Conservation (phyloP, 2,329 filamentous ascomycete species). For the Alternaria infectoria region DNA sequence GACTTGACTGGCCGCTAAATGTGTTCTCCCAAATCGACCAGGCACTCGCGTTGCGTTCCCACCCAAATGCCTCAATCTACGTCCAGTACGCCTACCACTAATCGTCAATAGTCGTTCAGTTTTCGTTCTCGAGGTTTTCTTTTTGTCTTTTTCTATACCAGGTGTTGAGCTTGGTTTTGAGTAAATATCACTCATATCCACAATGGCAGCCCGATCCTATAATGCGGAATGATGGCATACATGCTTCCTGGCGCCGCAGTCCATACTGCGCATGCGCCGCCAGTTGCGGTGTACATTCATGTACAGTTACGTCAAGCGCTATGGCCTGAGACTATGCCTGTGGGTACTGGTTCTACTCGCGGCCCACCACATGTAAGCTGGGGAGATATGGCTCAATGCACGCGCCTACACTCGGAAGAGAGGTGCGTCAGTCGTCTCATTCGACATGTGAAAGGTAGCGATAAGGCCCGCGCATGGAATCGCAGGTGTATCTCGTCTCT, state of each 20-base stretch:
- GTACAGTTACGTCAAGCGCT: conserved; percentile 41
- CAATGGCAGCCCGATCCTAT: background rate
- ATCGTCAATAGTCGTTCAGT: background rate
- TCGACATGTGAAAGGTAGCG: background rate
- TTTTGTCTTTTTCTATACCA: background rate
- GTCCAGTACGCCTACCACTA: background rate
- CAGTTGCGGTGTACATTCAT: conserved; percentile 13
- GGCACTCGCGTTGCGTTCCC: background rate
- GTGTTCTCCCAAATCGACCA: background rate
- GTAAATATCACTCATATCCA: background rate
- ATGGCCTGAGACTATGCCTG: conserved; percentile 18
- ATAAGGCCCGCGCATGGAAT: background rate
- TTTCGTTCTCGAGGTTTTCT: background rate
- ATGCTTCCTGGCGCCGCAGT: background rate
- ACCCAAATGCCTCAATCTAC: background rate
- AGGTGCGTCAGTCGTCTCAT: background rate
- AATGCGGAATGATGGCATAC: background rate
- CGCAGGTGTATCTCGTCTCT: background rate
- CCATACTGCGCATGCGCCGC: background rate
- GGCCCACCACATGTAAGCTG: conserved; percentile 26
- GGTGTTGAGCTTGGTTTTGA: background rate
- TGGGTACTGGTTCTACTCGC: conserved; percentile 28
- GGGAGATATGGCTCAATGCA: conserved; percentile 23
- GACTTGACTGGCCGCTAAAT: conserved; percentile 2
- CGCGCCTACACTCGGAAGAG: conserved; percentile 3